Conservation (phyloP, 2,329 filamentous ascomycete species). For the Ceratocystis albifundus region DNA sequence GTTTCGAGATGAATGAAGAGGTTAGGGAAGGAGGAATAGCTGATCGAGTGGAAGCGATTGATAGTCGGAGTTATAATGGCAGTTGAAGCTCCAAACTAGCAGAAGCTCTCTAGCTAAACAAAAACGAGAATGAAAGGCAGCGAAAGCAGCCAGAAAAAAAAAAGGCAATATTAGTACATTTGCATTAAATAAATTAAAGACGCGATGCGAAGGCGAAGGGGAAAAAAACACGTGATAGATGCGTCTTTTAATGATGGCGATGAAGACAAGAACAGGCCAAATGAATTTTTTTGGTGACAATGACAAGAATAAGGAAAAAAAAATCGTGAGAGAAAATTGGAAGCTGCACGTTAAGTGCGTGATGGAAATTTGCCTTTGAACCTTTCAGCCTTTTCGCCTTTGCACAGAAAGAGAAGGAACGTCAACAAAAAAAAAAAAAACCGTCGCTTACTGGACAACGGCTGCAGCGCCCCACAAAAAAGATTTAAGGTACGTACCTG, state of each 20-base stretch:
- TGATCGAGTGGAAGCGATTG: neutral
- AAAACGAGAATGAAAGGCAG: constrained; percentile 14
- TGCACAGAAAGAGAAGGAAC: constrained; percentile 20
- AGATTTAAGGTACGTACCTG: neutral
- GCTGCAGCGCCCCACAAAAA: constrained; percentile 18
- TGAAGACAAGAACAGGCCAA: constrained; percentile 11
- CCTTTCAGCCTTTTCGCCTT: constrained; percentile 1
- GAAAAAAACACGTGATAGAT: neutral
- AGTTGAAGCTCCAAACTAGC: constrained; percentile 3
- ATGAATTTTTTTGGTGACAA: neutral
- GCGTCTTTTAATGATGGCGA: constrained; percentile 7
- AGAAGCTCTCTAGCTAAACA: constrained; percentile 15
- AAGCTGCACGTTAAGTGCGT: constrained; percentile 22
- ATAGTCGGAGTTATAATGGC: neutral
- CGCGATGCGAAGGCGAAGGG: neutral
- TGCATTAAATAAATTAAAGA: constrained; percentile 5
- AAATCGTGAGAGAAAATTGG: constrained; percentile 15
- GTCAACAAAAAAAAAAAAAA: constrained; percentile 23
- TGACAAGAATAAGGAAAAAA: constrained; percentile 6
- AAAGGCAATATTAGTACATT: constrained; percentile 16
- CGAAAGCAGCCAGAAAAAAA: constrained; percentile 5
- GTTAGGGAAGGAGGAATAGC: too few species aligned
- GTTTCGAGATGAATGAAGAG: neutral
- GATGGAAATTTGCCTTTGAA: constrained; percentile 18
- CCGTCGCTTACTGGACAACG: constrained; percentile 21